Conservation (phyloP, 805 yeast genomes). For the Priceomyces fermenticarens region DNA sequence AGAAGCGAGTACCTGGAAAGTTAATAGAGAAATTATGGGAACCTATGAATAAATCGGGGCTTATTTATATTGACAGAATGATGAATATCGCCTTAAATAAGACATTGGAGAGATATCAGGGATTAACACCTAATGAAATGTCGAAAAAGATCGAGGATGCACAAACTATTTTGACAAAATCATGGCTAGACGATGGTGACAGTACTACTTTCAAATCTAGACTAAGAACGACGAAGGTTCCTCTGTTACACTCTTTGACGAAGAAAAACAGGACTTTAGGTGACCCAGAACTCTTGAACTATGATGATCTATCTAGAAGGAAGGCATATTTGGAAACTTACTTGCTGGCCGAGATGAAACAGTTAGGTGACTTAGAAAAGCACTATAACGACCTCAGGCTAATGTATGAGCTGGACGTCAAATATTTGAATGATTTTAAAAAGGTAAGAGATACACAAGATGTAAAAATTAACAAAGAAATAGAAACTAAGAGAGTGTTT, state of each 20-base stretch:
- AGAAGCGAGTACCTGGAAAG: conserved; percentile 19
- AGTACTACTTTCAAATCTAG: conserved; percentile 23
- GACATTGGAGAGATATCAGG: conserved; percentile 20
- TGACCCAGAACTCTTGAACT: conserved; percentile 17
- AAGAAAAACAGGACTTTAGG: conserved; percentile 7
- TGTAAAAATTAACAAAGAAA: conserved; percentile 13
- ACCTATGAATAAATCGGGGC: conserved; percentile 16
- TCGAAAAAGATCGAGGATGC: conserved; percentile 17
- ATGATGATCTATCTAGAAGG: conserved; percentile 22
- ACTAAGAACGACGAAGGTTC: conserved; percentile 23
- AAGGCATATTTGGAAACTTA: conserved; percentile 32
- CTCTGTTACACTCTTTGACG: conserved; percentile 25
- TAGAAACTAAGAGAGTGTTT: conserved; percentile 6
- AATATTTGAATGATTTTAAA: conserved; percentile 29
- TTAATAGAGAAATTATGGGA: conserved; percentile 30
- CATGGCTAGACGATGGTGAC: conserved; percentile 21
- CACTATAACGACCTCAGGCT: conserved; percentile 20
- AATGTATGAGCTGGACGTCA: conserved; percentile 28
- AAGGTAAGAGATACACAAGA: conserved; percentile 15
- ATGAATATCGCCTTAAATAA: conserved; percentile 23
- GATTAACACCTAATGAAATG: conserved; percentile 3
- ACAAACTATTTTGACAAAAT: conserved; percentile 18
- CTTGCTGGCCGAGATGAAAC: conserved; percentile 39
- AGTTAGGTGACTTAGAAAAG: conserved; percentile 28
- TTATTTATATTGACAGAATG: conserved; percentile 19